A percentile compares a stretch with the other conserved stretches of the same genome.
Evolutionary conservation across 805 yeast species (phyloP).

Genomic region (Ogataea trehaloabstinens): DNA sequence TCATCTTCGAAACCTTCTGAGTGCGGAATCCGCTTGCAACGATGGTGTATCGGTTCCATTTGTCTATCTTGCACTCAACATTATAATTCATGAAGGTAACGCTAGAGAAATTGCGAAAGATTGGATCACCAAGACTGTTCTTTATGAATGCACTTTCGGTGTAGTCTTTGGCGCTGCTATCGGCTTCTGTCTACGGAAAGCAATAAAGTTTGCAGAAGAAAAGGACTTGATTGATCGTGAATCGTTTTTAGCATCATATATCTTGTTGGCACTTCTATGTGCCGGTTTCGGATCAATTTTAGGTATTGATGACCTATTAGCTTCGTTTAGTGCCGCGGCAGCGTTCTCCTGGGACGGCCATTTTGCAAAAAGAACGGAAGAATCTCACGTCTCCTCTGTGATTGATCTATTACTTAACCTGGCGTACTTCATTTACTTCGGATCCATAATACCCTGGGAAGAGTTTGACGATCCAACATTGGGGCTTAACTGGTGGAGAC

Average conservation of each 20-base stretch:
- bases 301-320: conserved; percentile 70
- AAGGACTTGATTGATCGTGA: conserved; percentile 58
- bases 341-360: conserved; percentile 75
- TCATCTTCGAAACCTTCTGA: conserved; percentile 55
- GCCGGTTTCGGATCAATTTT: conserved; percentile 63
- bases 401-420: conserved; percentile 64
- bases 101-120: conserved; percentile 53
- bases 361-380: conserved; percentile 56
- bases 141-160: conserved; percentile 64
- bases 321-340: conserved; percentile 72
- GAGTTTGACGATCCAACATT: conserved; percentile 46
- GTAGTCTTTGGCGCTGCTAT: conserved; percentile 48
- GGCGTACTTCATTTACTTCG: conserved; percentile 67
- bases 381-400: conserved; percentile 61
- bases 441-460: conserved; percentile 70
- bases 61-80: conserved; percentile 55
- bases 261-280: conserved; percentile 53
- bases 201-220: conserved; percentile 52
- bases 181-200: conserved; percentile 50
- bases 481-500: conserved; percentile 53
- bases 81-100: conserved; percentile 49
- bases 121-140: conserved; percentile 59
- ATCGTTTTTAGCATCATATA: conserved; percentile 54
- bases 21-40: conserved; percentile 75
- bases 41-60: conserved; percentile 76